Conservation (phyloP, 495 filamentous ascomycete genomes). For the Penicillium mononematosum region DNA sequence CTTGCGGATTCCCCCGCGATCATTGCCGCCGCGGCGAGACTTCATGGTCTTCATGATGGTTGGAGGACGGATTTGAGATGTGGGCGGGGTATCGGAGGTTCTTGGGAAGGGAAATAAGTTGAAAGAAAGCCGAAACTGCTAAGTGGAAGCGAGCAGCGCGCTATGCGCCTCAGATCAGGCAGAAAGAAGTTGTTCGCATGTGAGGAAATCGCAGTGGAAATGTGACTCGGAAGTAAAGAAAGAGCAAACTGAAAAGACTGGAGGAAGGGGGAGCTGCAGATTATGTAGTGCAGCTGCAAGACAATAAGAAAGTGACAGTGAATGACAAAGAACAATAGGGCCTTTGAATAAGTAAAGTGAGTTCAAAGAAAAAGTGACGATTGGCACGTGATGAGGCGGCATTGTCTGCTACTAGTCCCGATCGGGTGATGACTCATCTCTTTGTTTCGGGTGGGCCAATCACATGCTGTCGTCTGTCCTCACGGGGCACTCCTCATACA, state of each 20-base stretch:
- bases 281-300: constrained; percentile 3
- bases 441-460: constrained; percentile 27
- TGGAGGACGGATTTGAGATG: constrained; percentile 8
- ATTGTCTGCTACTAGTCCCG: constrained; percentile 3
- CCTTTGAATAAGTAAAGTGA: constrained; percentile 3
- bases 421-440: constrained; percentile 16
- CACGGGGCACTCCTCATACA: constrained; percentile 31
- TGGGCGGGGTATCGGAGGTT: constrained; percentile 5
- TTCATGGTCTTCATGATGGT: constrained; percentile 40
- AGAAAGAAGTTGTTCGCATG: constrained; percentile 24
- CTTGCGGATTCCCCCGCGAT: constrained; percentile 73
- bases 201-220: constrained; percentile 12
- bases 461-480: constrained; percentile 41
- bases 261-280: neutral
- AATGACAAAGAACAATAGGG: constrained; percentile 16
- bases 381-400: constrained; percentile 25
- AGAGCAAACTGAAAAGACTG: constrained; percentile 5
- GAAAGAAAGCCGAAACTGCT: constrained; percentile 8
- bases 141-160: constrained; percentile 24
- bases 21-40: constrained; percentile 33
- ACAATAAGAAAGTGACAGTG: neutral
- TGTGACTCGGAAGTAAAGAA: constrained; percentile 3
- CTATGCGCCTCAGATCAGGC: constrained; percentile 29
- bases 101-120: neutral
- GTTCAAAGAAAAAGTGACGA: constrained; percentile 32